Evolutionary conservation across 148 eudicot genomes (phyloP), one percentile per base, ranked within the genome.

Genomic region (Silene latifolia): DNA sequence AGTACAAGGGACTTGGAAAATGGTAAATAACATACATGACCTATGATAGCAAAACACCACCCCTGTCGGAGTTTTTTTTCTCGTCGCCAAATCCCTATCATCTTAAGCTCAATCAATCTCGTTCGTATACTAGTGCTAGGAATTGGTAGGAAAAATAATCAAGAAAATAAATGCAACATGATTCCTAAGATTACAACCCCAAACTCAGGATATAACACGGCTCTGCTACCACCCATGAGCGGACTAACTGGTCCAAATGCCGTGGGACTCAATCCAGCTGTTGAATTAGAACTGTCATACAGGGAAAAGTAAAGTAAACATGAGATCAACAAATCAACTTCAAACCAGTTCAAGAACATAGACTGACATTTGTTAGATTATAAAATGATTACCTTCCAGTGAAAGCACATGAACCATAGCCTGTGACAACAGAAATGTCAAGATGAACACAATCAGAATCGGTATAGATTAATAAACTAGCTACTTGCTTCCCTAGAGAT

Each of bases 401-500:
- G 87, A 90, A 92, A 67, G 59, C 82, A 77, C 97, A 92, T 19
- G 93, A 86, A 74, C 96, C 93, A 81, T 90, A 87, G 73, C 97
- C 97, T 92, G 93, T 81, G 76, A 79, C 63, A 72, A 29, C 25
- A 51, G 68, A 63, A 64, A 58, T 67, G 60, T n/a, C 18, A 73
- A 60, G 62, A 71, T n/a, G 44, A 12, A 46, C 53, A 39, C 25
- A 47, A 80, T 73, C 74, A 84, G 76, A 77, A 71, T 13, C 18
- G 47, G 61, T 32, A 60, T 25, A 17, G 44, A 25, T 27, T 29
- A 39, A 39, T 39, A 39, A 39, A 39, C 44, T 39, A 39, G 44
- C 44, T 39, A 6, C 44, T 39, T 39, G 44, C 44, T 39, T 39
- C 44, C 44, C 44, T 39, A 39, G 0, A 5, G 44, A 39, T 39